phyloP scores from a whole-genome alignment of 306 rosid species.

The Hippophae rhamnoides region DNA sequence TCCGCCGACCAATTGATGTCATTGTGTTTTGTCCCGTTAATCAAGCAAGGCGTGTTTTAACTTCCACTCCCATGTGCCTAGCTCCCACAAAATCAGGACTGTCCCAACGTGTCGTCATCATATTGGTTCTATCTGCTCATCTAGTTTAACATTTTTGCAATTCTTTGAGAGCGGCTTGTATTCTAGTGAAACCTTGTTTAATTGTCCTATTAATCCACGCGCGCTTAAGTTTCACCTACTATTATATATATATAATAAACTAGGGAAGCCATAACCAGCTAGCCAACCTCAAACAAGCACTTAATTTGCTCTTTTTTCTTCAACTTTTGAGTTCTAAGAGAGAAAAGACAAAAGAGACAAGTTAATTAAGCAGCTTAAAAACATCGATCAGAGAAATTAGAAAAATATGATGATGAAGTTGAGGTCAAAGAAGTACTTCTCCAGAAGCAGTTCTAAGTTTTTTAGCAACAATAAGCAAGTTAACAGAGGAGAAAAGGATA shows the following conservation, averaged over 20 bases:
- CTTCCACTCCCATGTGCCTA: conserved; percentile 71
- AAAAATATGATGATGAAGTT: conserved; percentile 73
- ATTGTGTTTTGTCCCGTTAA: conserved; percentile 44
- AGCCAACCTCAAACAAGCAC: conserved; percentile 11
- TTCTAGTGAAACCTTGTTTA: conserved; percentile 15
- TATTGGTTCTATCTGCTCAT: conserved; percentile 17
- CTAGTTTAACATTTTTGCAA: conserved; percentile 19
- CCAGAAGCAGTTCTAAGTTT: conserved; percentile 52
- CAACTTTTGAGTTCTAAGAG: neutral
- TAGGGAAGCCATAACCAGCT: neutral
- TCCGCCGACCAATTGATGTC: conserved; percentile 18
- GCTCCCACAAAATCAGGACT: conserved; percentile 32
- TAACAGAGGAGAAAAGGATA: conserved; percentile 20
- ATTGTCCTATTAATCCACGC: neutral
- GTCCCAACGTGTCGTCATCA: conserved; percentile 24
- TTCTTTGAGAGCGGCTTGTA: conserved; percentile 21
- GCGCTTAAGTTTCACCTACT: too few relatives aligned
- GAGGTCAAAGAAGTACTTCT: conserved; percentile 63
- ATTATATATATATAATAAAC: too few relatives aligned
- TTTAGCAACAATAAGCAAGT: conserved; percentile 21
- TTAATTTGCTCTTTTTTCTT: conserved; percentile 8
- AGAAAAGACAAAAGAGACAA: neutral
- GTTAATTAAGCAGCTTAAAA: too few relatives aligned
- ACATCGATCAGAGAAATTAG: too few relatives aligned
- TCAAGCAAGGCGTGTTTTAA: conserved; percentile 53